A percentile compares a stretch with the other conserved stretches of the same genome.
Evolutionary conservation across 805 yeast genomes (phyloP).

Genomic region (Cyberlindnera saturnus): DNA sequence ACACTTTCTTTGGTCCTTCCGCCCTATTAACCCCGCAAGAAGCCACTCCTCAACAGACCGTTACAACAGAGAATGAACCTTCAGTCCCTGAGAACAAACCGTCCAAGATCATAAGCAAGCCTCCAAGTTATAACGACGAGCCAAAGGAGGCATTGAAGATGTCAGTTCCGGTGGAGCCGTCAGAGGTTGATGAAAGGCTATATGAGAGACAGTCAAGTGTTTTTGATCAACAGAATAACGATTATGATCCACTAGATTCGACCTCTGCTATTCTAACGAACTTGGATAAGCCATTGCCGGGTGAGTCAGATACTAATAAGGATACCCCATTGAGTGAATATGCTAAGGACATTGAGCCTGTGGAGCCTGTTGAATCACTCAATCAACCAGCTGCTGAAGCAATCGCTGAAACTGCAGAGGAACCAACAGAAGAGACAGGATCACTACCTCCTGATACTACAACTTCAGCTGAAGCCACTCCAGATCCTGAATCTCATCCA

Average conservation of each 20-base stretch:
- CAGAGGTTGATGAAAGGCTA: slow-evolving; percentile 14
- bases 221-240: slow-evolving; percentile 27
- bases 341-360: background rate
- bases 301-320: background rate
- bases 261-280: background rate
- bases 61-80: background rate
- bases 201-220: slow-evolving; percentile 30
- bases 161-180: slow-evolving; percentile 3
- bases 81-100: slow-evolving; percentile 1
- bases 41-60: background rate
- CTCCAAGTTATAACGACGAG: slow-evolving; percentile 24
- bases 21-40: slow-evolving; percentile 10
- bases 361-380: too few relatives aligned
- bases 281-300: too few relatives aligned
- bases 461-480: slow-evolving; percentile 2
- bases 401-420: too few relatives aligned
- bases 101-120: slow-evolving; percentile 10
- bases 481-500: slow-evolving; percentile 3
- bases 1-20: slow-evolving; percentile 52
- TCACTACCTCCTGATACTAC: too few relatives aligned
- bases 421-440: too few relatives aligned
- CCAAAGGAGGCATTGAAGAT: slow-evolving; percentile 13
- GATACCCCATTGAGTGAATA: background rate
- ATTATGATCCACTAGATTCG: slow-evolving; percentile 9
- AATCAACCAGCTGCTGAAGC: too few relatives aligned